Evolutionary conservation across 805 yeast species (phyloP).

Genomic region (Ogataea henricii): DNA sequence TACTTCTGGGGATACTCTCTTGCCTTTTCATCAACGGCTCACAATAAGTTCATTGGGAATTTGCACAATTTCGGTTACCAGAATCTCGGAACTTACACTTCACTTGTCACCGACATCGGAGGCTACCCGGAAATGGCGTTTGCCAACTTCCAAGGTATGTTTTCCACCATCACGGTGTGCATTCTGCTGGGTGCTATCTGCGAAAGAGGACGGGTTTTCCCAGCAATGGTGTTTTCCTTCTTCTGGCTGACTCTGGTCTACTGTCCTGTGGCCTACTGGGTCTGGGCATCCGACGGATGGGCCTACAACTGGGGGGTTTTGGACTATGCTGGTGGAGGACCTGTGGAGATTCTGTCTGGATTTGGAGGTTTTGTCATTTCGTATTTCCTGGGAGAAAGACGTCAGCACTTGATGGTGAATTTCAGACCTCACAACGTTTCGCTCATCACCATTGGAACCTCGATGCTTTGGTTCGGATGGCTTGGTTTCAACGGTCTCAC

Average conservation of each 20-base stretch:
- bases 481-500: slow-evolving; percentile 92
- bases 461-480: slow-evolving; percentile 93
- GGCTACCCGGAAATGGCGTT: slow-evolving; percentile 81
- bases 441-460: slow-evolving; percentile 85
- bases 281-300: slow-evolving; percentile 95
- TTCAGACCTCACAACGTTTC: slow-evolving; percentile 95
- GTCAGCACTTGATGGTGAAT: slow-evolving; percentile 74
- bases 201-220: slow-evolving; percentile 88
- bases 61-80: slow-evolving; percentile 80
- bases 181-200: slow-evolving; percentile 91
- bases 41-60: slow-evolving; percentile 87
- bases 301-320: slow-evolving; percentile 88
- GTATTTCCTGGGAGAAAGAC: slow-evolving; percentile 77
- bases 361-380: slow-evolving; percentile 86
- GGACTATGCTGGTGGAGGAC: slow-evolving; percentile 98
- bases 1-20: slow-evolving; percentile 98
- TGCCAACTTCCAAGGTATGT: slow-evolving; percentile 89
- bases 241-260: slow-evolving; percentile 90
- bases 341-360: slow-evolving; percentile 91
- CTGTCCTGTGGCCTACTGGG: slow-evolving; percentile 95
- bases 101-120: slow-evolving; percentile 24
- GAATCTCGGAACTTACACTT: slow-evolving; percentile 52
- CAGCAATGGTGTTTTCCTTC: slow-evolving; percentile 79
- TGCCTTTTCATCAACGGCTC: slow-evolving; percentile 79
- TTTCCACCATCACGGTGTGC: slow-evolving; percentile 87